These are phyloP conservation scores for Termitomyces sp. DNA, from an alignment of 768 basidiomycete genomes.

Conservation along the genomic window DNA sequence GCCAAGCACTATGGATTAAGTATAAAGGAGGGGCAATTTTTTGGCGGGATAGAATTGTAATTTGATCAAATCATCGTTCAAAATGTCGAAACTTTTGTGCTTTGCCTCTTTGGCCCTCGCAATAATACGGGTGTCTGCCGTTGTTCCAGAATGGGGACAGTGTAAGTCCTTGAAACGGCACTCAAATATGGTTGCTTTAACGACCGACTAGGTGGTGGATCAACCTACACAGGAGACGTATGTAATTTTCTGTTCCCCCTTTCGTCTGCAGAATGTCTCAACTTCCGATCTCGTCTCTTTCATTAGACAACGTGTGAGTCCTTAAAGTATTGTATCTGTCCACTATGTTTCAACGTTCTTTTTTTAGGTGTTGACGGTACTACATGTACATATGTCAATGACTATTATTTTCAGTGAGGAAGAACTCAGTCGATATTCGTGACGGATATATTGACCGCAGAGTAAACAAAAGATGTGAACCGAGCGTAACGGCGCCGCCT, in stretches of 20 bases:
- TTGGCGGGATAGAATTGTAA: background rate
- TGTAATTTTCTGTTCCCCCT: background rate
- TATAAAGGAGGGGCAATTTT: background rate
- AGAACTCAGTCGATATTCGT: background rate
- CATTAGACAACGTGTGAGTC: background rate
- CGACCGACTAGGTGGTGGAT: background rate
- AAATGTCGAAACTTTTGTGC: background rate
- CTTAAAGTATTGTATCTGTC: background rate
- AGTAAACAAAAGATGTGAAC: background rate
- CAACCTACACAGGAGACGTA: background rate
- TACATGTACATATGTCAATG: background rate
- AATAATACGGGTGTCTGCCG: background rate
- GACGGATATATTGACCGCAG: background rate
- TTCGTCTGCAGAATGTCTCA: too few relatives aligned
- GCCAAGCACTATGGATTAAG: background rate
- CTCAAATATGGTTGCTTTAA: too few relatives aligned
- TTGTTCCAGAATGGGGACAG: background rate
- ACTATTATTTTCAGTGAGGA: background rate
- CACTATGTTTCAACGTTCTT: background rate
- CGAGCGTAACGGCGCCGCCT: background rate
- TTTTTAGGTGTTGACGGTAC: background rate
- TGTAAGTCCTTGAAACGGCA: background rate
- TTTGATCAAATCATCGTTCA: background rate
- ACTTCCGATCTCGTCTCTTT: background rate
- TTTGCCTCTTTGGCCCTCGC: background rate